Base-by-base conservation (phyloP, 768 basidiomycete genomes). In the Tricholoma sp. region DNA sequence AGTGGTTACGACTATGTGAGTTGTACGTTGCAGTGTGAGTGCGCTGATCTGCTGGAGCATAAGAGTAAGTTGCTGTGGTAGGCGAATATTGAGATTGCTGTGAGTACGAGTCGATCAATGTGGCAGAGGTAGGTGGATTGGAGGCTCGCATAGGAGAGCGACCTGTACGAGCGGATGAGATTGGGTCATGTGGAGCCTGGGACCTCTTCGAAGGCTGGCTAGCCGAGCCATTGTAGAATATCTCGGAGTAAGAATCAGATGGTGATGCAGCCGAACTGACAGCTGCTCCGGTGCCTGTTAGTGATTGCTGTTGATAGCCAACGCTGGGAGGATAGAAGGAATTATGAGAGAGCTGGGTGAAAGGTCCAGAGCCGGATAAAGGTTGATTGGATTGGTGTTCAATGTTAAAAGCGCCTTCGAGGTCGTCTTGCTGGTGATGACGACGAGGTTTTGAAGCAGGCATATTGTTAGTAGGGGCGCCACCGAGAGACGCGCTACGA, bases 61-160 rank as follows among this genome's bases (percentile, higher is more conserved):
- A 86, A 33, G 79, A 63, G 62, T 77, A 85, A 63, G 80, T 71
- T 44, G 80, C 69, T 31, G 76, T 72, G 4, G 85, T 77, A 8
- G 86, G 83, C 55, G 85, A 84, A 65, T 87, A 88, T 67, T 79
- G 82, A 29, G 80, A 68, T 71, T 88, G 88, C 57, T 82, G 85
- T 54, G 84, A 77, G 67, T 89, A 90, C 31, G 85, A 83, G 69
- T 90, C 88, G 61, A 89, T 76, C 45, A 85, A 75, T n/a, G 72
- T 63, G 53, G 76, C 65, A 45, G 78, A 76, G 57, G 66, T 73
- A 44, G 78, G 71, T 12, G 76, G 72, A 61, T 80, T 81, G 56
- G 73, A 73, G 20, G 77, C 65, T 50, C 86, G 80, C 61, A 86
- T 78, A 44, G 89, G 88, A 17, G 88, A 89, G 59, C 86, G 80